These are phyloP conservation scores for Oidium heveae DNA, from an alignment of 2,329 filamentous ascomycete species.

Conservation along the genomic window DNA sequence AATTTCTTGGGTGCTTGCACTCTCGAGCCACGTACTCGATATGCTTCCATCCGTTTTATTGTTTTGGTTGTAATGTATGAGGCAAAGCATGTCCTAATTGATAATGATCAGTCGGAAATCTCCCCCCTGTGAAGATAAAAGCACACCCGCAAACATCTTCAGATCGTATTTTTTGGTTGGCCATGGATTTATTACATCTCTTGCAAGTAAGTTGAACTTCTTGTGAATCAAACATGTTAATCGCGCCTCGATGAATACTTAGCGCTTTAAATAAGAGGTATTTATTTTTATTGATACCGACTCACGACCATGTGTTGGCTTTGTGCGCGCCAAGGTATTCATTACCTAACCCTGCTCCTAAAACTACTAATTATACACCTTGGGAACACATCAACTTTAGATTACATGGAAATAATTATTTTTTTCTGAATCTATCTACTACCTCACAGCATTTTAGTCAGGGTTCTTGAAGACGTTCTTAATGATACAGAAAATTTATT, in stretches of 20 bases:
- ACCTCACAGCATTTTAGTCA: not conserved
- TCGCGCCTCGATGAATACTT: too few species aligned
- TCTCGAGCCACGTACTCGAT: conserved; percentile 21
- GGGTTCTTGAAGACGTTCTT: not conserved
- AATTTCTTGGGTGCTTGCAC: conserved; percentile 21
- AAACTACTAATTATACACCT: too few species aligned
- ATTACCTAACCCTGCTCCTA: too few species aligned
- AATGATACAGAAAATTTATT: not conserved
- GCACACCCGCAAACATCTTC: conserved; percentile 14
- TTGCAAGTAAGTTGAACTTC: conserved; percentile 6
- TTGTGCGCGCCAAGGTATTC: too few species aligned
- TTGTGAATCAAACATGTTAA: too few species aligned
- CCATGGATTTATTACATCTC: conserved; percentile 10
- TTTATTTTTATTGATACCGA: too few species aligned
- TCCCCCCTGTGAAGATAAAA: not conserved
- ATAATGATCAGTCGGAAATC: conserved; percentile 4
- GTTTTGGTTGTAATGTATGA: conserved; percentile 57
- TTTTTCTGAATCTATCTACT: too few species aligned
- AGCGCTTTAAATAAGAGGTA: too few species aligned
- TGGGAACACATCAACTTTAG: too few species aligned
- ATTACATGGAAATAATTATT: too few species aligned
- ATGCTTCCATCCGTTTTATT: conserved; percentile 50
- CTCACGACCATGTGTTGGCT: too few species aligned
- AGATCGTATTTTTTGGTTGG: conserved; percentile 12
- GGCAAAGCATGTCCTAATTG: conserved; percentile 43